Percentiles rank a stretch among this genome's conserved stretches.
These are phyloP conservation scores for Psilocybe azurescens DNA, from an alignment of 768 basidiomycete species.

Conservation along the genomic window DNA sequence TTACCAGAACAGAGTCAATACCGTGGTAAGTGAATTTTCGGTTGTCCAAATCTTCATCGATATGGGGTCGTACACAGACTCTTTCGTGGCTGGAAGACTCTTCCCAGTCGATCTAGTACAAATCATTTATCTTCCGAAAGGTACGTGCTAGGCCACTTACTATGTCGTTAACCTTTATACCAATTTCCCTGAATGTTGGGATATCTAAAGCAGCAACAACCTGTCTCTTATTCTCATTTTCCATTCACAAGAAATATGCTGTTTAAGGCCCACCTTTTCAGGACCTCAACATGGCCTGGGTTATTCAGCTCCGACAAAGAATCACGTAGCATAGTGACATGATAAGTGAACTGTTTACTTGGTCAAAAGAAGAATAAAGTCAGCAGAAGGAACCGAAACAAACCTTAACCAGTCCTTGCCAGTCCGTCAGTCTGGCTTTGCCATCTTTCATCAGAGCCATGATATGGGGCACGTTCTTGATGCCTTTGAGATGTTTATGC, in stretches of 20 bases:
- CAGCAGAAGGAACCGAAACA: not conserved
- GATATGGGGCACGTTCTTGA: slow-evolving; percentile 77
- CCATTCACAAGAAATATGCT: not conserved
- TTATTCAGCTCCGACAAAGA: slow-evolving; percentile 65
- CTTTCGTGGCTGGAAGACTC: slow-evolving; percentile 71
- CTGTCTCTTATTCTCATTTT: slow-evolving; percentile 39
- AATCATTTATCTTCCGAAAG: not conserved
- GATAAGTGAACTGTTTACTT: slow-evolving; percentile 70
- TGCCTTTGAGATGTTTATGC: slow-evolving; percentile 72
- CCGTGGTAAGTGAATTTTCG: slow-evolving; percentile 83
- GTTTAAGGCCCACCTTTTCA: slow-evolving; percentile 54
- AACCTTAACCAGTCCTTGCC: slow-evolving; percentile 87
- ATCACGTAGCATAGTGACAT: slow-evolving; percentile 78
- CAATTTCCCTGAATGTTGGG: slow-evolving; percentile 67
- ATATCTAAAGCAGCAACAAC: slow-evolving; percentile 63
- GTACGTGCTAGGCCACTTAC: slow-evolving; percentile 39
- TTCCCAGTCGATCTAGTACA: slow-evolving; percentile 89
- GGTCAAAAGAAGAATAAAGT: slow-evolving; percentile 2
- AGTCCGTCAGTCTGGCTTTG: slow-evolving; percentile 70
- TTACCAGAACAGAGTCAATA: slow-evolving; percentile 80
- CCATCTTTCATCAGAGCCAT: slow-evolving; percentile 64
- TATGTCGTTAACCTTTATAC: slow-evolving; percentile 71
- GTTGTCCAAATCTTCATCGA: slow-evolving; percentile 89
- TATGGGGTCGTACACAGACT: slow-evolving; percentile 74
- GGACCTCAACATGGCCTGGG: slow-evolving; percentile 56